Percentiles rank a stretch among this genome's conserved stretches.
phyloP scores from a whole-genome alignment of 2,329 filamentous ascomycete species.

The Colletotrichum lupini region DNA sequence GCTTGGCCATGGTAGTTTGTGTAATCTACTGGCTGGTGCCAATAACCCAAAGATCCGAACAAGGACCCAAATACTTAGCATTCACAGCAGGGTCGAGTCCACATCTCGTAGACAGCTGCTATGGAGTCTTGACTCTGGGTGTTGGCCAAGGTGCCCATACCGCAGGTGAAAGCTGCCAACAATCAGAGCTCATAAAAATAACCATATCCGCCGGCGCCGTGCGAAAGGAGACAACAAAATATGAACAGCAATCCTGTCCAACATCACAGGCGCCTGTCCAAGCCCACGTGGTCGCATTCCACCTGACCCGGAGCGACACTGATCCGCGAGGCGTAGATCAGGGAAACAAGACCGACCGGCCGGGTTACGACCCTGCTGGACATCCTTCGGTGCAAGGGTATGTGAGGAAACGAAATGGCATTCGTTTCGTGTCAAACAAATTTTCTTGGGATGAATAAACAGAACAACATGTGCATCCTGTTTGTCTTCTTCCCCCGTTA shows the following conservation, averaged over 20 bases:
- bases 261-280: not conserved
- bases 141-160: not conserved
- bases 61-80: not conserved
- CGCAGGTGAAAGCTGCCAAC: not conserved
- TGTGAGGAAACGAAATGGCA: not conserved
- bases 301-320: slow-evolving; percentile 11
- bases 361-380: slow-evolving; percentile 2
- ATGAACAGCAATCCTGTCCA: not conserved
- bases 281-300: slow-evolving; percentile 1
- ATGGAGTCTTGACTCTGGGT: not conserved
- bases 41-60: not conserved
- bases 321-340: slow-evolving; percentile 31
- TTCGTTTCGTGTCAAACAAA: not conserved
- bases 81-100: not conserved
- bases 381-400: not conserved
- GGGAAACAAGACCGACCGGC: not conserved
- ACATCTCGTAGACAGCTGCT: not conserved
- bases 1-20: not conserved
- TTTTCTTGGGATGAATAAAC: slow-evolving; percentile 17
- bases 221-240: not conserved
- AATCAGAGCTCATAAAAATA: not conserved
- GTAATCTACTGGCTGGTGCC: not conserved
- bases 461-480: not conserved
- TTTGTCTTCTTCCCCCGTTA: slow-evolving; percentile 19
- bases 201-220: not conserved